A percentile compares a stretch with the other conserved stretches of the same genome.
Conservation (phyloP, 169 alveolate genomes). For the Cystoisospora suis region DNA sequence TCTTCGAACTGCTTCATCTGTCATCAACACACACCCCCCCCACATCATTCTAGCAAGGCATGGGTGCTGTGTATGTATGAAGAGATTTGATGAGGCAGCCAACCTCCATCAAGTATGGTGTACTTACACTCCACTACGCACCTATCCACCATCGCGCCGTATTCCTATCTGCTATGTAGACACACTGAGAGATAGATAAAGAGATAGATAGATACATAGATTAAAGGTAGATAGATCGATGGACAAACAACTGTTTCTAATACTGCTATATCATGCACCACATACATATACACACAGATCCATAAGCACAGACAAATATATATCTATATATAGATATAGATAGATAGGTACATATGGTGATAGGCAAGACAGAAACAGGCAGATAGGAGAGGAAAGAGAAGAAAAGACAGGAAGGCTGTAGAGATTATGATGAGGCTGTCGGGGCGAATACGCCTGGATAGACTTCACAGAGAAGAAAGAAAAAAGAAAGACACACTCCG, state of each 20-base stretch:
- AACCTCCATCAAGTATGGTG: not conserved
- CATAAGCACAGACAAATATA: not conserved
- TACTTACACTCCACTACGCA: too few species aligned
- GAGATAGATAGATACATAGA: not conserved
- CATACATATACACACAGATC: not conserved
- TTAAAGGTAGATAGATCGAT: not conserved
- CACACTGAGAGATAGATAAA: too few species aligned
- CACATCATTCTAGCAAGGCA: not conserved
- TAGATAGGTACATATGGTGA: not conserved
- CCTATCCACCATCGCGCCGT: too few species aligned
- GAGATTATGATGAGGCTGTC: too few species aligned
- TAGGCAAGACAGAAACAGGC: too few species aligned
- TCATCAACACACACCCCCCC: not conserved
- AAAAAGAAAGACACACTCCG: too few species aligned
- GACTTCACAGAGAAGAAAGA: too few species aligned
- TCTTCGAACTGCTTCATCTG: slow-evolving; percentile 79
- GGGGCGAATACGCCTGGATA: too few species aligned
- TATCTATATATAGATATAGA: not conserved
- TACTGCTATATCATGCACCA: not conserved
- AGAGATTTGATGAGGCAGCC: not conserved
- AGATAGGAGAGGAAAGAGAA: too few species aligned
- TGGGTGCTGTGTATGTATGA: not conserved
- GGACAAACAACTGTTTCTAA: not conserved
- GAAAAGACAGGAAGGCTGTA: too few species aligned
- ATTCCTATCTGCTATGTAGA: too few species aligned